Base-by-base conservation (phyloP, 306 rosid species). In the Corylus americana region DNA sequence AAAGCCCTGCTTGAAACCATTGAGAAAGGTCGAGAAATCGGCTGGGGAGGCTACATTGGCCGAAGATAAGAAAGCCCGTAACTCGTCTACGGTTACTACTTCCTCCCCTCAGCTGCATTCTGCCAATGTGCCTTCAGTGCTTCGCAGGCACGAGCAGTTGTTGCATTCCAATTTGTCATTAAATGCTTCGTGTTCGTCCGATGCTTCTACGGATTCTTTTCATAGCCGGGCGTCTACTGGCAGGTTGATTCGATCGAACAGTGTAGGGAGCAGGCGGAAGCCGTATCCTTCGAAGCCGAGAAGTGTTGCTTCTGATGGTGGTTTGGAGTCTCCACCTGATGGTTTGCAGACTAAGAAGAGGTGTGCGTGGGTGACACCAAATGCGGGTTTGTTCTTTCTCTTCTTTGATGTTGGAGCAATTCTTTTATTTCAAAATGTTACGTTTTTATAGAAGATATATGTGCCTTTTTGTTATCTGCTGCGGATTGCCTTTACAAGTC, bases 291-390 rank as follows among this genome's bases (percentile, higher is more conserved):
- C 92, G 10, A 89, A 81, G 86, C 90, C 97, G 14, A 90, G 92
- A 79, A 90, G 93, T 85, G 88, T 92, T 85, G 88, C 79, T 77
- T 90, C 95, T 85, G 95, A 90, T 76, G 87, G 91, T 42, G 84
- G 84, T 70, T 78, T 86, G 71, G 93, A 89, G 71, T 87, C 95
- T 80, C 84, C 86, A n/a, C 80, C 87, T 58, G 86, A 84, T 85
- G 80, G 80, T 75, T 82, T 88, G 35, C 86, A 80, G 54, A 78
- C 86, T 37, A 89, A 80, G 88, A 92, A 86, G 90, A 88, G 92
- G 73, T 92, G 97, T 86, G 81, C 95, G 44, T 92, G 97, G 97
- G 90, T 92, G 85, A 92, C 97, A 27, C 89, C 97, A 58, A 92
- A 92, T 86, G 80, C 95, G 37, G 97, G 97, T 92, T 72, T 20